Conservation (phyloP, 2,329 filamentous ascomycete species). For the Didymella glomerata region DNA sequence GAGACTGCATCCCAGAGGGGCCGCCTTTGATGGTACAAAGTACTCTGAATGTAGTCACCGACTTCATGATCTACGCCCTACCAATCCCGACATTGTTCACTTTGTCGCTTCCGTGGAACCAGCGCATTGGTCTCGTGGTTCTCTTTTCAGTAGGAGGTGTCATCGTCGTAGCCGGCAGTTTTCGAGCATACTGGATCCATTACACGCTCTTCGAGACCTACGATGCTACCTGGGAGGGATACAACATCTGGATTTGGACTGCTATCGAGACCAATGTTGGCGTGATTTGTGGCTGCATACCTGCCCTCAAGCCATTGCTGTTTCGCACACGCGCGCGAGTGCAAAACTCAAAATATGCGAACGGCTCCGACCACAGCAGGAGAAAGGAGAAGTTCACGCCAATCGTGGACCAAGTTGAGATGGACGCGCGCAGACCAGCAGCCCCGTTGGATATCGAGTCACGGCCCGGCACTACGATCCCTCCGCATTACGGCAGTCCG, state of each 20-base stretch:
- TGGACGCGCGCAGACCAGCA: constrained; percentile 46
- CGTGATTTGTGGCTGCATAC: constrained; percentile 56
- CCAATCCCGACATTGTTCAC: constrained; percentile 58
- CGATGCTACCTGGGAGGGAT: constrained; percentile 58
- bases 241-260: constrained; percentile 55
- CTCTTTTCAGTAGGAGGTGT: constrained; percentile 56
- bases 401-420: constrained; percentile 45
- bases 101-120: constrained; percentile 55
- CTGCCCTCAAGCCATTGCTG: constrained; percentile 54
- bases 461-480: constrained; percentile 32
- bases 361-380: constrained; percentile 44
- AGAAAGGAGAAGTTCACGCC: constrained; percentile 45
- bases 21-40: constrained; percentile 54
- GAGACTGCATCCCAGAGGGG: constrained; percentile 57
- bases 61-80: constrained; percentile 57
- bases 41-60: constrained; percentile 56
- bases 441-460: constrained; percentile 33
- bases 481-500: constrained; percentile 28
- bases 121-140: constrained; percentile 55
- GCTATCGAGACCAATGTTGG: constrained; percentile 55
- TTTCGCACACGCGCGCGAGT: constrained; percentile 45
- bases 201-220: constrained; percentile 55
- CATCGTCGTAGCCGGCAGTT: constrained; percentile 57
- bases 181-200: constrained; percentile 59
- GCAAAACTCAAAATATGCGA: constrained; percentile 42